Evolutionary conservation across 345 rosid genomes (phyloP).

Genomic region (Rhodamnia rubescens): DNA sequence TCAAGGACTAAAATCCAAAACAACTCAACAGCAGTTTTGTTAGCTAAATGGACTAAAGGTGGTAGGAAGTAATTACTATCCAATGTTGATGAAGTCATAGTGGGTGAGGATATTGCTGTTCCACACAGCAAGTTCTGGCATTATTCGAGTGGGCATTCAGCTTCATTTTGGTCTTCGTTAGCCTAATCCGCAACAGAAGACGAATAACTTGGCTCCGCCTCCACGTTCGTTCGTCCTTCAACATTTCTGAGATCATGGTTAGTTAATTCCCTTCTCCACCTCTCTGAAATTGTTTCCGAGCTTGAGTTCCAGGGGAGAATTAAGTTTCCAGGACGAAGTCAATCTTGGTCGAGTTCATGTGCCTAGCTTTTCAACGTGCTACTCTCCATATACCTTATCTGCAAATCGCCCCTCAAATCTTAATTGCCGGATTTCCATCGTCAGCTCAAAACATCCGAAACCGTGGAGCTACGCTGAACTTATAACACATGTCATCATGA

Average conservation of each 20-base stretch:
- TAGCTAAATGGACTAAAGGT: background rate
- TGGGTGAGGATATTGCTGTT: background rate
- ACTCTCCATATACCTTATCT: background rate
- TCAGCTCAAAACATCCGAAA: too few relatives aligned
- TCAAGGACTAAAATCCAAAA: background rate
- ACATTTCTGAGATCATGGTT: too few relatives aligned
- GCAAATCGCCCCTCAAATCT: background rate
- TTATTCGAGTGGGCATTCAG: too few relatives aligned
- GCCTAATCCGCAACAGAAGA: too few relatives aligned
- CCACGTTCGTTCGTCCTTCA: too few relatives aligned
- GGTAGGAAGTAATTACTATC: background rate
- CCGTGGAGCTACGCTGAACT: too few relatives aligned
- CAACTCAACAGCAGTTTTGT: background rate
- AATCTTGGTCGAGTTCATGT: background rate
- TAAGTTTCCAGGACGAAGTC: background rate
- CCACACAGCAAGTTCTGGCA: too few relatives aligned
- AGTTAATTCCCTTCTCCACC: too few relatives aligned
- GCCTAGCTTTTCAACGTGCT: background rate
- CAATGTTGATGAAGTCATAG: accelerated
- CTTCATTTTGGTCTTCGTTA: too few relatives aligned
- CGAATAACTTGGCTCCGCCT: too few relatives aligned
- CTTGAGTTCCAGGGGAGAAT: background rate
- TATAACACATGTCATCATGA: too few relatives aligned
- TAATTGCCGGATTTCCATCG: background rate
- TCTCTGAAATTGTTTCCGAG: too few relatives aligned